Percentiles rank a stretch among this genome's conserved stretches.
Evolutionary conservation across 108 stramenopile species (phyloP).

Genomic region (Nitzschia sp.): DNA sequence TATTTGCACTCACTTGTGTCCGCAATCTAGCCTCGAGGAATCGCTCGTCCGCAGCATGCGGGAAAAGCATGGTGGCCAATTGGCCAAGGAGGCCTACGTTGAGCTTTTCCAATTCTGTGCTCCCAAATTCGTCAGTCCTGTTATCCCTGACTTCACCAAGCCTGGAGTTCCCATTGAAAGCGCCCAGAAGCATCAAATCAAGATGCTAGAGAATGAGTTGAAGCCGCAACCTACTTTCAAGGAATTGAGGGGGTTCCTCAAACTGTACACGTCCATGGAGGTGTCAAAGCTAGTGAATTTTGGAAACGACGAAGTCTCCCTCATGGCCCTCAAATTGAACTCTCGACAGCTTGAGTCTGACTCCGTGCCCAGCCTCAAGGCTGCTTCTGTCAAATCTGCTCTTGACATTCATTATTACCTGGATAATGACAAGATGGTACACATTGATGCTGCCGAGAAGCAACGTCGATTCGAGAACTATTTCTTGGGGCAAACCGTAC

Average conservation of each 20-base stretch:
- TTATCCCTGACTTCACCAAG: conserved; percentile 71
- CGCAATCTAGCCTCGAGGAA: conserved; percentile 69
- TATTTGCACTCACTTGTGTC: conserved; percentile 71
- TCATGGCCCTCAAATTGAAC: conserved; percentile 73
- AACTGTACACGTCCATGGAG: conserved; percentile 91
- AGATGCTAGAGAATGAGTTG: conserved; percentile 85
- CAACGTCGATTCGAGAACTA: conserved; percentile 82
- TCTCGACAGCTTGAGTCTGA: conserved; percentile 66
- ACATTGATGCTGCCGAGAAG: conserved; percentile 86
- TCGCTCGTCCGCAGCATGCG: conserved; percentile 63
- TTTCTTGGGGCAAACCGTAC: conserved; percentile 76
- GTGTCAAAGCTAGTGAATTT: conserved; percentile 88
- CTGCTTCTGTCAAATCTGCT: conserved; percentile 47
- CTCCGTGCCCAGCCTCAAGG: conserved; percentile 17
- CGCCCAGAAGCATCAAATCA: conserved; percentile 81
- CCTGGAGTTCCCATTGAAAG: conserved; percentile 46
- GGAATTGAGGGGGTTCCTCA: conserved; percentile 92
- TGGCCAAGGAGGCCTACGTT: conserved; percentile 81
- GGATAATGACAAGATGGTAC: conserved; percentile 56
- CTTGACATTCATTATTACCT: conserved; percentile 81
- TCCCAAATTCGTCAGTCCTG: conserved; percentile 90
- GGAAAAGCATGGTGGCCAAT: conserved; percentile 85
- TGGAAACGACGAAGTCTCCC: conserved; percentile 63
- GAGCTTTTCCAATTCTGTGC: conserved; percentile 69
- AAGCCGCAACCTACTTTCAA: conserved; percentile 57